phyloP scores from a whole-genome alignment of 345 rosid species.

The Eucalyptus brandiana region DNA sequence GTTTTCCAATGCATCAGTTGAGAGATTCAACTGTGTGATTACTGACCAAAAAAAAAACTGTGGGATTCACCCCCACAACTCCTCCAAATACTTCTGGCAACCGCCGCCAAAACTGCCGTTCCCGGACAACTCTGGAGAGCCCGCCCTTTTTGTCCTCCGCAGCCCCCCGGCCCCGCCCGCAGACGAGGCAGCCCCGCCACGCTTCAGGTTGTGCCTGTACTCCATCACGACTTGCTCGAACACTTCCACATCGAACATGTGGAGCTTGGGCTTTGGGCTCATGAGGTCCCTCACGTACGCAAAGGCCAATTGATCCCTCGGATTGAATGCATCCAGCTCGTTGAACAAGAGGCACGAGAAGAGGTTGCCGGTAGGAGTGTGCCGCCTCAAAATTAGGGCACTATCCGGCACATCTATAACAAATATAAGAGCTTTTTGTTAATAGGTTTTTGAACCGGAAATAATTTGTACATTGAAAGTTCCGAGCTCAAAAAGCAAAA shows the following conservation, averaged over 20 bases:
- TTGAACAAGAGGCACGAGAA: constrained; percentile 89
- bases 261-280: constrained; percentile 49
- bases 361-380: constrained; percentile 40
- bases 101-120: constrained; percentile 28
- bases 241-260: constrained; percentile 86
- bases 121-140: constrained; percentile 1
- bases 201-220: constrained; percentile 64
- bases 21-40: constrained; percentile 12
- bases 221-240: constrained; percentile 73
- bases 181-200: neutral
- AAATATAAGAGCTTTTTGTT: neutral
- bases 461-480: neutral
- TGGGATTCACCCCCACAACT: constrained; percentile 53
- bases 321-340: constrained; percentile 83
- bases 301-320: constrained; percentile 79
- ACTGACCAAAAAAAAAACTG: too few relatives aligned
- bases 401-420: constrained; percentile 78
- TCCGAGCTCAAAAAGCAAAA: neutral
- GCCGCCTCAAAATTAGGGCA: constrained; percentile 67
- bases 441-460: neutral
- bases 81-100: constrained; percentile 40
- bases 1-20: neutral
- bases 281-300: constrained; percentile 72
- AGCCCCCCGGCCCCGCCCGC: neutral
- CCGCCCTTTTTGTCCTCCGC: neutral